Percentiles rank a stretch among this genome's conserved stretches.
phyloP scores from a whole-genome alignment of 2,329 filamentous ascomycete species.

The Myriangium duriaei region DNA sequence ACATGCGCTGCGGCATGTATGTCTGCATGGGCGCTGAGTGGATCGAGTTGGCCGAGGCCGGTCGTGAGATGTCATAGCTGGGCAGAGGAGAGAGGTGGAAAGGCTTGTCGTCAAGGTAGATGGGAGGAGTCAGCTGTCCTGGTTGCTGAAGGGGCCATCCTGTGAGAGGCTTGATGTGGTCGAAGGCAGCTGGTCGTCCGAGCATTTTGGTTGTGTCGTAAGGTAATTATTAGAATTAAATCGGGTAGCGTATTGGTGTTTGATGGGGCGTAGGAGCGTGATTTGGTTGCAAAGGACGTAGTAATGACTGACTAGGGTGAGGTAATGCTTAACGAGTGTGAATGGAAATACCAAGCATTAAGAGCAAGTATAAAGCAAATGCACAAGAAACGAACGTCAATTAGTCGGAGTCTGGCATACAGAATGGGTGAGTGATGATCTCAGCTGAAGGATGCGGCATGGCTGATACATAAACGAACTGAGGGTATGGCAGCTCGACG shows the following conservation, averaged over 20 bases:
- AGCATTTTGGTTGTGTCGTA: constrained; percentile 11
- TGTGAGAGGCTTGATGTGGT: constrained; percentile 35
- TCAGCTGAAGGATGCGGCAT: constrained; percentile 4
- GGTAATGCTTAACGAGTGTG: constrained; percentile 8
- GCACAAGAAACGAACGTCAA: constrained; percentile 8
- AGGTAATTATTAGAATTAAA: constrained; percentile 9
- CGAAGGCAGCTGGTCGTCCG: constrained; percentile 40
- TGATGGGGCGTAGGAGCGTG: too few relatives aligned
- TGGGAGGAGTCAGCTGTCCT: constrained; percentile 33
- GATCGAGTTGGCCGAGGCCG: constrained; percentile 39
- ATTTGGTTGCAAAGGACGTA: too few relatives aligned
- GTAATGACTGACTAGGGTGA: constrained; percentile 10
- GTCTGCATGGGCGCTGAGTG: constrained; percentile 25
- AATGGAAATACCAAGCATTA: constrained; percentile 2
- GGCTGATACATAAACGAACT: constrained; percentile 8
- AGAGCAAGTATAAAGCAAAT: constrained; percentile 5
- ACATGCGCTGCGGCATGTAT: constrained; percentile 26
- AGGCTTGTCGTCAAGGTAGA: constrained; percentile 34
- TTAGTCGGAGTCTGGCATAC: constrained; percentile 7
- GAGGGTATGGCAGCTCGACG: constrained; percentile 3
- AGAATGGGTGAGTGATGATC: constrained; percentile 5
- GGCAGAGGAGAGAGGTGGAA: constrained; percentile 36
- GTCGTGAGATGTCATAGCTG: constrained; percentile 39
- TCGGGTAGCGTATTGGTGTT: constrained; percentile 5
- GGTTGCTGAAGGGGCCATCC: constrained; percentile 37